phyloP scores from a whole-genome alignment of 2,329 filamentous ascomycete species.

The Ophiostoma ips region DNA sequence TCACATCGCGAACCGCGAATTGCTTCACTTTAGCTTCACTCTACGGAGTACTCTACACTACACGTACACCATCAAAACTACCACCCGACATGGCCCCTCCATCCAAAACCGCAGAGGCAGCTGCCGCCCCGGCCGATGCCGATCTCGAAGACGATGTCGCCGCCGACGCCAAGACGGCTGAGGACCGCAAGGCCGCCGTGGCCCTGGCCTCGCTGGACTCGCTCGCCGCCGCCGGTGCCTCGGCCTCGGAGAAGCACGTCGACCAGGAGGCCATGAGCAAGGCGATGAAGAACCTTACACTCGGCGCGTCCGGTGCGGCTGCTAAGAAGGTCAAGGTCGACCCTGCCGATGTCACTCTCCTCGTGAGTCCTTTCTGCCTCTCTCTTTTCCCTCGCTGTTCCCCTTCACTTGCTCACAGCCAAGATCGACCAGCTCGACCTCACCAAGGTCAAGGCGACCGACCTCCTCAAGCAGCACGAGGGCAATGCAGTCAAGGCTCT shows the following conservation, averaged over 20 bases:
- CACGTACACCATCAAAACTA: not conserved
- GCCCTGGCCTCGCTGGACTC: slow-evolving; percentile 58
- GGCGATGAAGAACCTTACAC: slow-evolving; percentile 52
- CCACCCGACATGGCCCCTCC: slow-evolving; percentile 2
- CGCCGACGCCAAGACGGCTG: slow-evolving; percentile 46
- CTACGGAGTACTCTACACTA: not conserved
- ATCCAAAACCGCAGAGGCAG: not conserved
- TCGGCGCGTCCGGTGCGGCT: slow-evolving; percentile 23
- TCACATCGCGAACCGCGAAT: no score
- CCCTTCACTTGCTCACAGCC: not conserved
- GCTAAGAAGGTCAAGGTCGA: slow-evolving; percentile 60
- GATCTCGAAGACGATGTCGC: slow-evolving; percentile 31
- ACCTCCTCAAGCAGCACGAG: slow-evolving; percentile 57
- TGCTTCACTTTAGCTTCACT: not conserved
- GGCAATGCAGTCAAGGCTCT: slow-evolving; percentile 57
- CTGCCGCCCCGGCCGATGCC: not conserved
- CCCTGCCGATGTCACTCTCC: slow-evolving; percentile 50
- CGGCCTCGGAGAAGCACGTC: slow-evolving; percentile 41
- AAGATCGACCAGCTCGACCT: slow-evolving; percentile 62
- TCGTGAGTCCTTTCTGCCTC: slow-evolving; percentile 35
- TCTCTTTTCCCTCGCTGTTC: not conserved
- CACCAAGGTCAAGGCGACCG: slow-evolving; percentile 56
- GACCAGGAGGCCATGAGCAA: slow-evolving; percentile 58
- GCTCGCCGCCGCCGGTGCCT: slow-evolving; percentile 25
- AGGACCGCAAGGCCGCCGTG: slow-evolving; percentile 64